Conservation (phyloP, 2,329 filamentous ascomycete species). For the Apiospora arundinis region DNA sequence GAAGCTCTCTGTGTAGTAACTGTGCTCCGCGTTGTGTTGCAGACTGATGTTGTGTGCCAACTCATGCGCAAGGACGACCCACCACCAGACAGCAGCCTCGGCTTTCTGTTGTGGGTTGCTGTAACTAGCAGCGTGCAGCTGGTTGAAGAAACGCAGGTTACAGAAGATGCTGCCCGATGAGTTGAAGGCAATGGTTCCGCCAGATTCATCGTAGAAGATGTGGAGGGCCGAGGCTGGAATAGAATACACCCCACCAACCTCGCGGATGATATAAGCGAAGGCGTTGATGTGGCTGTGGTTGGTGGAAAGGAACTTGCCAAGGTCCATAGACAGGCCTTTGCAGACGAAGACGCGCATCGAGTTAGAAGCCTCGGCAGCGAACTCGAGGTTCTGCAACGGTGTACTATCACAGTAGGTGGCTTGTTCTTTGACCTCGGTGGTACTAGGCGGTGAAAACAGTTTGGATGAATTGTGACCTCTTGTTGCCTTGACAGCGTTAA, state of each 20-base stretch:
- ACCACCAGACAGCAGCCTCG: slow-evolving; percentile 87
- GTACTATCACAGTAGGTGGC: slow-evolving; percentile 85
- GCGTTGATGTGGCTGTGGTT: slow-evolving; percentile 68
- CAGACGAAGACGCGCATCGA: slow-evolving; percentile 78
- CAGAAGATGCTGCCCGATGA: slow-evolving; percentile 86
- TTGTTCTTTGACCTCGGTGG: slow-evolving; percentile 79
- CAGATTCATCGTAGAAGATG: slow-evolving; percentile 83
- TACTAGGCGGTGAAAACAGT: slow-evolving; percentile 75
- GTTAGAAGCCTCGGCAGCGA: slow-evolving; percentile 72
- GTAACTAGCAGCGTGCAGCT: slow-evolving; percentile 70
- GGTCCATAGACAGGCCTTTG: slow-evolving; percentile 55
- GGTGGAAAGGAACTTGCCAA: slow-evolving; percentile 63
- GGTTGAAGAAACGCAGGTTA: slow-evolving; percentile 86
- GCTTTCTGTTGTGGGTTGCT: slow-evolving; percentile 54
- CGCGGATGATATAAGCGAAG: slow-evolving; percentile 73
- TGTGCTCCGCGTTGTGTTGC: slow-evolving; percentile 79
- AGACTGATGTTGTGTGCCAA: slow-evolving; percentile 90
- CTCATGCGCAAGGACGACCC: slow-evolving; percentile 94
- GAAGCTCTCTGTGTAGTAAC: slow-evolving; percentile 84
- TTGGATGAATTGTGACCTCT: slow-evolving; percentile 75
- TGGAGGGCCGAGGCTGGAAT: slow-evolving; percentile 74
- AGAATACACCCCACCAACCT: slow-evolving; percentile 75
- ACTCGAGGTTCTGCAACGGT: slow-evolving; percentile 74
- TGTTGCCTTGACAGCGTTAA: slow-evolving; percentile 79
- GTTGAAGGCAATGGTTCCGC: slow-evolving; percentile 93